Evolutionary conservation across 805 yeast genomes (phyloP), one percentile per base, ranked within the genome.

Genomic region (Candida schatavii): DNA sequence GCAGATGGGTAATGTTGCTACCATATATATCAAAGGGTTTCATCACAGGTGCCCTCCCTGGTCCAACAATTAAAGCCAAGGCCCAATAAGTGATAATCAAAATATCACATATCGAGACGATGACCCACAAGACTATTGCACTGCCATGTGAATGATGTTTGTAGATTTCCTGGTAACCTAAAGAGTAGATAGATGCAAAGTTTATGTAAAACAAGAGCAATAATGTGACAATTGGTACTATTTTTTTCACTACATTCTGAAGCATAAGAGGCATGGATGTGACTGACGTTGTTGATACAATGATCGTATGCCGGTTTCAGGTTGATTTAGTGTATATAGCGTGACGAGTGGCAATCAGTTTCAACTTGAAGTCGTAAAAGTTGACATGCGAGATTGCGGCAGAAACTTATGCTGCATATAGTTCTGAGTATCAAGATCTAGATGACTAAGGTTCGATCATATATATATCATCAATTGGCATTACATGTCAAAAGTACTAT

Each of bases 11-110:
- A 39, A 4, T 41, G 17, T 43, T 48, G 9, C 42, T 37, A 10
- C 42, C 46, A 44, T 59, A 59, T 25, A 67, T 29, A 45, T 66
- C 56, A 41, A 57, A 66, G 1, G 77, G 76, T 4, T 66, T 45
- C 26, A 59, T 49, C 4, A 56, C 50, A 0, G 74, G 72, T 1
- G 65, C 39, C 2, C 36, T 51, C 0, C 93, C 93, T 0, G 90
- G 86, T 0, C 90, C 91, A n/a, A 52, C 41, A 2, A 54, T 11
- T 14, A 70, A 47, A 1, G 82, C 55, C 18, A 71, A 57, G 0
- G 49, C 32, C 86, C 88, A 83, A 47, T 48, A 68, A 40, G 32
- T 15, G 9, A 55, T 46, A 6, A 54, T 37, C 2, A 50, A n/a
- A 2, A 52, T 3, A 44, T 63, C 60, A 25, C 43, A 43, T 11